These are phyloP conservation scores for Thymus mandschuricus DNA, from an alignment of 257 asterid genomes.

Conservation along the genomic window DNA sequence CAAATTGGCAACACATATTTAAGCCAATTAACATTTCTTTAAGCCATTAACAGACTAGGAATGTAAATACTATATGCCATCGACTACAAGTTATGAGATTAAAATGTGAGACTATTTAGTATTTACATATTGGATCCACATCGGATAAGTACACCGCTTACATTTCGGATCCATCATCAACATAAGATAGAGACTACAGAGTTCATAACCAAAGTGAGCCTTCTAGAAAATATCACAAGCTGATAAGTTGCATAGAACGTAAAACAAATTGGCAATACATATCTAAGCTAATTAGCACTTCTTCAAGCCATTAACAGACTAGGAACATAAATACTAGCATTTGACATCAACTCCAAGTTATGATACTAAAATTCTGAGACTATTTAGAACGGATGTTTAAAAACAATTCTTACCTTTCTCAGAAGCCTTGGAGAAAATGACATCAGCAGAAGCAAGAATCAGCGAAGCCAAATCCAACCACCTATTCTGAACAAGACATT, in stretches of 20 bases:
- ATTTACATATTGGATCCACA: no score
- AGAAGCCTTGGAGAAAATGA: conserved; percentile 81
- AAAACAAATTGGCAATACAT: conserved; percentile 6
- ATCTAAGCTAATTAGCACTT: not conserved
- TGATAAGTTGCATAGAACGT: not conserved
- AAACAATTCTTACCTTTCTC: conserved; percentile 65
- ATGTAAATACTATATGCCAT: conserved; percentile 5
- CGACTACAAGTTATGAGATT: not conserved
- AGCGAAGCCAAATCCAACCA: conserved; percentile 89
- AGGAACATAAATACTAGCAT: not conserved
- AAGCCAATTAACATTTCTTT: not conserved
- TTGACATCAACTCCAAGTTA: conserved; percentile 2
- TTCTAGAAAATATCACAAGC: no score
- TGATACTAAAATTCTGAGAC: not conserved
- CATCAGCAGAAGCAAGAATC: conserved; percentile 87
- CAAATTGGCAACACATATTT: conserved; percentile 7
- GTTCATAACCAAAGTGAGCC: no score
- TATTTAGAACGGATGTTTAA: not conserved
- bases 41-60: not conserved
- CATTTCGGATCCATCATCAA: conserved; percentile 14
- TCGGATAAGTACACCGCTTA: not conserved
- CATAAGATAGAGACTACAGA: not conserved
- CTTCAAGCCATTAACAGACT: not conserved
- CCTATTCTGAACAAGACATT: conserved; percentile 61
- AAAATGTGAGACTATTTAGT: no score